Evolutionary conservation across 2,329 filamentous ascomycete species (phyloP), one percentile per base, ranked within the genome.

Genomic region (Curvularia lunata): DNA sequence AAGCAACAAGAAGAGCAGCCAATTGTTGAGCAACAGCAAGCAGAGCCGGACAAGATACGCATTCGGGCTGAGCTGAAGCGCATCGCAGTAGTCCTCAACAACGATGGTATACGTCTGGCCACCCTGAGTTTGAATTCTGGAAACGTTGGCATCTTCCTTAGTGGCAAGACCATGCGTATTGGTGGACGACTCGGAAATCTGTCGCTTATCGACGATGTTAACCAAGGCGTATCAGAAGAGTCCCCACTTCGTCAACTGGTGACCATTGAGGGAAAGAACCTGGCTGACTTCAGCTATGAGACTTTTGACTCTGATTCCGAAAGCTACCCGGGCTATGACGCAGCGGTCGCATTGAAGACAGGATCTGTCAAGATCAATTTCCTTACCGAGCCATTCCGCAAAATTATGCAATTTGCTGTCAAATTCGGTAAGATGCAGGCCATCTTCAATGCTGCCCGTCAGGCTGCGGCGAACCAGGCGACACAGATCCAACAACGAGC

Each of bases 381-480:
- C 75, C 80, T 98, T 4, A 94, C 97, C 61, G 96, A 99, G 75
- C 95, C 95, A 0, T 97, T 98, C 82, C 88, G 95, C 51, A 98
- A 98, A 79, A 98, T 99, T 63, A 91, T 99, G 77, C 91, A 96
- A 66, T 99, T 99, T 77, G 83, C 96, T 42, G 92, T 99, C 75
- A 99, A 99, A 71, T 99, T 99, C 75, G 95, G 96, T 59, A 97
- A 96, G 78, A 99, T 99, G 95, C 95, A 99, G 77, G 94, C 95
- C 21, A 90, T 99, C 52, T 99, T 97, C 82, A 99, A 99, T 72
- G 94, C 95, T 41, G 95, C 96, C 12, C 87, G 96, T 32, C 92
- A 97, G 77, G 96, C 94, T 38, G 95, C 96, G 2, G 91, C 95
- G 38, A 94, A 91, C 61, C 93, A 97, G 75, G 96, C 95, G 9